Evolutionary conservation across 768 basidiomycete species (phyloP), one percentile per base, ranked within the genome.

Genomic region (Kwoniella sp.): DNA sequence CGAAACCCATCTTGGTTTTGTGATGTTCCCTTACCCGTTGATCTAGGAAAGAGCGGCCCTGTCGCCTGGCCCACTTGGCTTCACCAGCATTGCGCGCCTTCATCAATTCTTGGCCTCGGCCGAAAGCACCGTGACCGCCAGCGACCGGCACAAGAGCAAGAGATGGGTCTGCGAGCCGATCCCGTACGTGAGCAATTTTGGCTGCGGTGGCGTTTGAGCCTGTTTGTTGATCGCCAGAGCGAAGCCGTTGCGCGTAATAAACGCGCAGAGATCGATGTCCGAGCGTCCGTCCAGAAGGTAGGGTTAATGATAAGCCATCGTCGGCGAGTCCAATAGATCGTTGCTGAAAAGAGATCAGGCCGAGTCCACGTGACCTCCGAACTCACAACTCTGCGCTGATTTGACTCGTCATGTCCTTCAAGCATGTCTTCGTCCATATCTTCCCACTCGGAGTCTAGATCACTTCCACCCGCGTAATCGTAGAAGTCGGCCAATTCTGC

Each of bases 31-130:
- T 80, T 44, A 82, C 78, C 63, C 78, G 82, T 70, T 87, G 83
- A 69, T 95, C 92, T 57, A 86, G 79, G 77, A 86, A 87, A 66
- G 90, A 86, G 48, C 83, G 79, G 1, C 88, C 81, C 74, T 92
- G 88, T 39, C 88, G 80, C 12, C 85, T 89, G 19, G 93, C 93
- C 73, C 96, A 86, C 59, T 82, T 81, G 12, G 95, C 95, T 76
- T 98, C 93, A 2, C 95, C 95, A n/a, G 80, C 80, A 77, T 98
- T 98, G 45, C 89, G 80, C 19, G 90, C 93, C 71, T 85, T 88
- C 56, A 96, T 81, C 9, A 91, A 86, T 27, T 89, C 82, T 7
- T 81, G 84, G 1, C 89, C 90, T 9, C 76, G 76, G 1, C 92
- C 92, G 65, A 80, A 91, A 2, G 88, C 89, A 22, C 92, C 91